Evolutionary conservation across 2,329 filamentous ascomycete species (phyloP).

Genomic region (Cadophora gregata): DNA sequence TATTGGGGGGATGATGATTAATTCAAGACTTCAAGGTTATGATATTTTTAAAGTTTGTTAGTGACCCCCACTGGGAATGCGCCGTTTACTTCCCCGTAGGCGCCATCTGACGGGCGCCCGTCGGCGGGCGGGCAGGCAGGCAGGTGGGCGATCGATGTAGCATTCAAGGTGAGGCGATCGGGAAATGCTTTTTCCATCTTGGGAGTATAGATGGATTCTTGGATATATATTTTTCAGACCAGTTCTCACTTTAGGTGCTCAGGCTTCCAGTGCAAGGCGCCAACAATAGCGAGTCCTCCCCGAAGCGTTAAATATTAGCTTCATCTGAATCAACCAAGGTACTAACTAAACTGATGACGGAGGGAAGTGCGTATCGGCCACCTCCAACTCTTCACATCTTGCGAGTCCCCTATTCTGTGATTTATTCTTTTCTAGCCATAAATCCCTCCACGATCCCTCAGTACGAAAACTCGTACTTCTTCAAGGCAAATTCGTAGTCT

Average conservation of each 20-base stretch:
- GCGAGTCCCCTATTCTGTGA: neutral
- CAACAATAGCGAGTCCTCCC: neutral
- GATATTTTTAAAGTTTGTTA: neutral
- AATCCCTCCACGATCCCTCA: too few relatives aligned
- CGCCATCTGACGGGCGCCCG: neutral
- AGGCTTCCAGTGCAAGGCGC: too few relatives aligned
- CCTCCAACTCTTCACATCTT: neutral
- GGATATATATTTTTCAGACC: neutral
- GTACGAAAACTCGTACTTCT: neutral
- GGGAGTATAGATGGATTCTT: too few relatives aligned
- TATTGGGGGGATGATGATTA: neutral
- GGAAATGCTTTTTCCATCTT: neutral
- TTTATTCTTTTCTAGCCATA: too few relatives aligned
- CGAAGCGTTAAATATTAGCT: neutral
- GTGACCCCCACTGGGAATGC: neutral
- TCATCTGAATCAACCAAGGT: neutral
- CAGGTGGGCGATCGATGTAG: neutral
- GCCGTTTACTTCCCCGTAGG: neutral
- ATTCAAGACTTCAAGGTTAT: constrained; percentile 3
- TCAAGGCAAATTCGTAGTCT: neutral
- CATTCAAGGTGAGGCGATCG: neutral
- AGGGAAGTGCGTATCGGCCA: neutral
- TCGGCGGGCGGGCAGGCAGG: neutral
- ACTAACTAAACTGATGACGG: neutral
- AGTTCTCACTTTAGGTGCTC: too few relatives aligned